These are phyloP conservation scores for Sporisorium graminicola DNA, from an alignment of 1,284 basidiomycete species.

Conservation along the genomic window DNA sequence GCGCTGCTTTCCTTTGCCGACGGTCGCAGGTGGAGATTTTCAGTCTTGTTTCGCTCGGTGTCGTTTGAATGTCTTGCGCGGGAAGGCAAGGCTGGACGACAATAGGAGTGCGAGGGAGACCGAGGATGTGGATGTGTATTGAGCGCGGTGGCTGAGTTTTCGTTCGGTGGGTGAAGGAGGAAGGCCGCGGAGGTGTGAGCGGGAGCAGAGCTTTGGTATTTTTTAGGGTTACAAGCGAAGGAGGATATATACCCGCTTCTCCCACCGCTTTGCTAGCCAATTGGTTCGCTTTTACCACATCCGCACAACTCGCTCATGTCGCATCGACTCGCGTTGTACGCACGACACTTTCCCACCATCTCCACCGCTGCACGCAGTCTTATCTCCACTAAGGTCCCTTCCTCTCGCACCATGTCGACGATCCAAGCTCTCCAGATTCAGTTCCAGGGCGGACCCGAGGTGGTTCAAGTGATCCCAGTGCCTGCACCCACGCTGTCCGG, in stretches of 20 bases:
- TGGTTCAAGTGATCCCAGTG: slow-evolving; percentile 77
- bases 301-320: slow-evolving; percentile 9
- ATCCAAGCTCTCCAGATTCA: slow-evolving; percentile 74
- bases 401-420: slow-evolving; percentile 71
- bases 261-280: not conserved
- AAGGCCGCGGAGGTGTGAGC: slow-evolving; percentile 3
- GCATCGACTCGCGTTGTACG: slow-evolving; percentile 12
- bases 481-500: slow-evolving; percentile 76
- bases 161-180: no score
- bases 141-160: no score
- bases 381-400: slow-evolving; percentile 42
- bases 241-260: not conserved
- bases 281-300: not conserved
- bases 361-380: not conserved
- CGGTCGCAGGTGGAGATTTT: not conserved
- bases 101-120: no score
- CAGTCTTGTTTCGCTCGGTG: not conserved
- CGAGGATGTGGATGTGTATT: no score
- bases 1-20: not conserved
- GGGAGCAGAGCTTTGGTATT: no score
- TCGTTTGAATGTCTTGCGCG: no score
- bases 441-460: slow-evolving; percentile 80
- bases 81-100: no score
- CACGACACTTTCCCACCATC: slow-evolving; percentile 12
- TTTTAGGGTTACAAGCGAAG: no score